Percentiles rank a stretch among this genome's conserved stretches.
These are phyloP conservation scores for Seminavis robusta DNA, from an alignment of 108 stramenopile species.

Conservation along the genomic window DNA sequence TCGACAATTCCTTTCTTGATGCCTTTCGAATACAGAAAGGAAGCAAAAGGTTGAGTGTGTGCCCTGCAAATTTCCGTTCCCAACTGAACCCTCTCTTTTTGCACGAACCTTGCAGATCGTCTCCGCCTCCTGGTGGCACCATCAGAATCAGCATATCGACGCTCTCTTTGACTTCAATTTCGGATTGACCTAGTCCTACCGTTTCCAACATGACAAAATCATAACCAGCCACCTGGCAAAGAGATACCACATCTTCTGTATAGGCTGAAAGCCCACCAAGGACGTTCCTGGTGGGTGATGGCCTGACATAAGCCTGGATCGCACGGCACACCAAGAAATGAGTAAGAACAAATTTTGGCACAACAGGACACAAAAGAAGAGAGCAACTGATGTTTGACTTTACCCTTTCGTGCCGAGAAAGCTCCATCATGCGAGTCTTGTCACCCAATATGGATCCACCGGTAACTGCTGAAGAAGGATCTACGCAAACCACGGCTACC, in stretches of 20 bases:
- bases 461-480: conserved; percentile 83
- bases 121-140: conserved; percentile 94
- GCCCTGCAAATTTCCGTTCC: not conserved
- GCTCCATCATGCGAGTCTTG: conserved; percentile 94
- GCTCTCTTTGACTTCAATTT: conserved; percentile 84
- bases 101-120: conserved; percentile 60
- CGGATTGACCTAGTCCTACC: conserved; percentile 96
- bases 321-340: no score
- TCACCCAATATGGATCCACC: conserved; percentile 98
- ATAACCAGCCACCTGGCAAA: conserved; percentile 88
- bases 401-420: conserved; percentile 78
- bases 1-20: conserved; percentile 98
- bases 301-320: conserved; percentile 89
- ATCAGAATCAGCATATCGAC: conserved; percentile 91
- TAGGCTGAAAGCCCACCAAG: conserved; percentile 92
- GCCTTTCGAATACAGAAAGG: conserved; percentile 65
- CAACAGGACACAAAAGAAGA: not conserved
- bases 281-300: conserved; percentile 84
- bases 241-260: conserved; percentile 91
- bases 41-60: not conserved
- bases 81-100: not conserved
- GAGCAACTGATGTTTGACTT: not conserved
- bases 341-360: not conserved
- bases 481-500: conserved; percentile 90
- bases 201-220: conserved; percentile 94